Percentiles rank a stretch among this genome's conserved stretches.
Conservation (phyloP, 441 rosid genomes). For the Adansonia grandidieri region DNA sequence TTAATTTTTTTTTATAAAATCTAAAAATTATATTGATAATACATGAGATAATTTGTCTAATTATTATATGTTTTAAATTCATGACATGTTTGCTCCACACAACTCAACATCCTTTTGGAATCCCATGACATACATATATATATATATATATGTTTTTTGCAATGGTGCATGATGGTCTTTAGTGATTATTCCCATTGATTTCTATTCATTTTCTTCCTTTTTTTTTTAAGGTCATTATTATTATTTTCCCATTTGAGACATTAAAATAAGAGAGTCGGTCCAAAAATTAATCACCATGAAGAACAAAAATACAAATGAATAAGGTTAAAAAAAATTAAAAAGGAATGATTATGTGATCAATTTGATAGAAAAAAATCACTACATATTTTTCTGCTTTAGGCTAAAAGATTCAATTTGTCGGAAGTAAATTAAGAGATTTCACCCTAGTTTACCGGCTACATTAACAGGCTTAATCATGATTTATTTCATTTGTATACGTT, state of each 20-base stretch:
- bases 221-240: constrained; percentile 14
- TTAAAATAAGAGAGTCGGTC: neutral
- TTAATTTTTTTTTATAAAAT: no score
- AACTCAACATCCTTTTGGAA: constrained; percentile 57
- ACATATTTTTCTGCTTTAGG: constrained; percentile 24
- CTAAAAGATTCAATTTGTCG: constrained; percentile 46
- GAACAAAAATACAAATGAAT: constrained; percentile 33
- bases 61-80: constrained; percentile 31
- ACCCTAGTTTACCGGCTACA: constrained; percentile 19
- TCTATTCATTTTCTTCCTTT: constrained; percentile 45
- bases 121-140: constrained; percentile 42
- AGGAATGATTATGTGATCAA: constrained; percentile 38
- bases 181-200: constrained; percentile 52
- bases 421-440: constrained; percentile 35
- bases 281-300: constrained; percentile 33
- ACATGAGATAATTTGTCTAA: no score
- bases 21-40: no score
- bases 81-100: constrained; percentile 69
- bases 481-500: neutral
- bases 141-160: constrained; percentile 35
- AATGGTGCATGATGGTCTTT: constrained; percentile 29
- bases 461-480: constrained; percentile 27
- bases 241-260: neutral
- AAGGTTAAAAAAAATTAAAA: constrained; percentile 4
- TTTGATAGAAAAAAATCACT: constrained; percentile 29